A percentile compares a stretch with the other conserved stretches of the same genome.
These are phyloP conservation scores for Fusarium secorum DNA, from an alignment of 2,329 filamentous ascomycete genomes.

Conservation along the genomic window DNA sequence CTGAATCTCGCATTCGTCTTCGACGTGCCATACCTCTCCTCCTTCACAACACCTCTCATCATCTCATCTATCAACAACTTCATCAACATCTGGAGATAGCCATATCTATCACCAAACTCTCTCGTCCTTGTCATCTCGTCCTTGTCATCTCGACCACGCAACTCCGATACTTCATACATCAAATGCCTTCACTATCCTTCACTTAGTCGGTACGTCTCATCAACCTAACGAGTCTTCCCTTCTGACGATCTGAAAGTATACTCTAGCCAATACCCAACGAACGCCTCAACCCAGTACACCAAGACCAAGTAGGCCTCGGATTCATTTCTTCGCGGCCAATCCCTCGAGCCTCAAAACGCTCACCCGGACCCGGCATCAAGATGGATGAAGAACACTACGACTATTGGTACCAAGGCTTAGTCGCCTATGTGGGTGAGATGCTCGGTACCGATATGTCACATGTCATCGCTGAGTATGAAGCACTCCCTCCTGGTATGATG, in stretches of 20 bases:
- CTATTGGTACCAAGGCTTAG: background rate
- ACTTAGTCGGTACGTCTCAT: background rate
- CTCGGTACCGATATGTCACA: background rate
- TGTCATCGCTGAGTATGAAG: background rate
- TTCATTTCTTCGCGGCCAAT: background rate
- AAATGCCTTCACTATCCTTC: background rate
- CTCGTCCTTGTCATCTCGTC: too few relatives aligned
- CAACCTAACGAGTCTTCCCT: fast-evolving
- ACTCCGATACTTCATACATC: fast-evolving
- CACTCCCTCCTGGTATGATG: background rate
- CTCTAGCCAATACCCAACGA: background rate
- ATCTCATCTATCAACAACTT: fast-evolving
- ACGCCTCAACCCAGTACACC: background rate
- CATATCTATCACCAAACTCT: fast-evolving
- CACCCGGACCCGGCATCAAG: fast-evolving
- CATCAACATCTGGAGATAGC: background rate
- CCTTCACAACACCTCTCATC: fast-evolving
- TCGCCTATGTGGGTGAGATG: background rate
- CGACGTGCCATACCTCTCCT: fast-evolving
- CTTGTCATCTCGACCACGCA: fast-evolving
- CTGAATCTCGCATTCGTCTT: background rate
- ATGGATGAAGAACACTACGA: background rate
- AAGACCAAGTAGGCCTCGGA: background rate
- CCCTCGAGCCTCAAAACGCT: too few relatives aligned
- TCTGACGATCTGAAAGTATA: fast-evolving